Base-by-base conservation (phyloP, 768 basidiomycete genomes). In the Tulasnella sp. region DNA sequence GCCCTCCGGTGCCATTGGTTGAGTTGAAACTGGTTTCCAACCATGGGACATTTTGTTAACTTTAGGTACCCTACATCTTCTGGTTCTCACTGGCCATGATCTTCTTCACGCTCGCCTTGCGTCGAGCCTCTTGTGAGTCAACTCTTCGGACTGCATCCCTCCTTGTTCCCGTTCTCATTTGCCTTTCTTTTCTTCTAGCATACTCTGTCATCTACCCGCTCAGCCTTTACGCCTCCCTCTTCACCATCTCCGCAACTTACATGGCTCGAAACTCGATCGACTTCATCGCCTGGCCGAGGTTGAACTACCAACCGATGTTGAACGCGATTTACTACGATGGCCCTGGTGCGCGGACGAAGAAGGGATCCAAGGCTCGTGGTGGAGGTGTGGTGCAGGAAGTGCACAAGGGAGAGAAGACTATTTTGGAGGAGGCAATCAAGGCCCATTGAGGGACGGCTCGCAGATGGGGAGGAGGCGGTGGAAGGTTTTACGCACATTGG, bases 211-310 rank as follows among this genome's bases (percentile, higher is more conserved):
- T 90, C 79, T 96, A 93, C 83, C 95, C 95, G 84, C 91, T 93
- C 84, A 82, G 92, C 82, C 86, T 98, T 57, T 96, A 95, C 93
- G 86, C 93, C 81, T 81, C 87, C 44, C 82, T 96, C 69, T 85
- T 94, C 70, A 82, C 87, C 40, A 80, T 90, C 75, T 87, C 95
- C 18, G 84, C 91, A 77, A 81, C 86, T 61, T 96, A 93, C 85
- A 95, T 99, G 80, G 80, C 91, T 81, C 83, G 89, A n/a, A 88
- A 97, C 84, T 96, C 96, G 46, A 91, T 96, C 80, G 93, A 95
- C 79, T 99, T 98, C 83, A 96, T 99, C 77, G 89, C 93, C 20
- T 98, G 96, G 94, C 98, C 98, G 16, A 89, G 92, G 16, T 87
- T 99, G 76, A 89, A 93, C 80, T 42, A 40, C 71, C 71, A 72